Evolutionary conservation across 352 stramenopile species (phyloP).

Genomic region (Globisporangium spiculum): DNA sequence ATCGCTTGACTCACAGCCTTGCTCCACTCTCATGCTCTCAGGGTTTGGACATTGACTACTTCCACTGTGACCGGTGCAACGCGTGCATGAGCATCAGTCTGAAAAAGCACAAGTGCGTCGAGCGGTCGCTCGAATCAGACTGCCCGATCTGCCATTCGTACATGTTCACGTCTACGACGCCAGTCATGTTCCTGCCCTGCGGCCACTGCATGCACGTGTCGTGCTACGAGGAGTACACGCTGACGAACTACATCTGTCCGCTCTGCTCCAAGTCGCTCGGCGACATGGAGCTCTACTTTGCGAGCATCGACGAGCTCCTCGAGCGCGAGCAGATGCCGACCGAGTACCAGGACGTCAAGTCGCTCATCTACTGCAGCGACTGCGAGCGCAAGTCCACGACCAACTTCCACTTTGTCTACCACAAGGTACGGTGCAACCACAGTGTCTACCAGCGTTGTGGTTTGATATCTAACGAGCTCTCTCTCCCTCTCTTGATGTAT

Average conservation of each 20-base stretch:
- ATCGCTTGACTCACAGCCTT: neutral
- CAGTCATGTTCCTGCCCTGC: conserved; percentile 93
- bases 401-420: conserved; percentile 84
- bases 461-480: neutral
- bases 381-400: conserved; percentile 83
- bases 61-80: conserved; percentile 98
- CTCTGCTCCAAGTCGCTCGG: conserved; percentile 94
- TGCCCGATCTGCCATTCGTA: conserved; percentile 94
- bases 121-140: conserved; percentile 93
- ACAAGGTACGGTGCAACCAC: conserved; percentile 50
- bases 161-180: conserved; percentile 96
- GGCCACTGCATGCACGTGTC: conserved; percentile 96
- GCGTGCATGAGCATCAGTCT: conserved; percentile 93
- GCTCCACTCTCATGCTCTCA: conserved; percentile 4
- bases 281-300: conserved; percentile 92
- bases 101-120: conserved; percentile 93
- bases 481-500: neutral
- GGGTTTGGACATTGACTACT: conserved; percentile 96
- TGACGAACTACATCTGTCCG: conserved; percentile 93
- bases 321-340: conserved; percentile 74
- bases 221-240: conserved; percentile 94
- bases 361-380: conserved; percentile 84
- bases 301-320: conserved; percentile 82
- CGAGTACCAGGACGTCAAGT: conserved; percentile 74
- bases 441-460: neutral